A percentile compares a stretch with the other conserved stretches of the same genome.
These are phyloP conservation scores for Eucalyptus rudis DNA, from an alignment of 345 rosid species.

Conservation along the genomic window DNA sequence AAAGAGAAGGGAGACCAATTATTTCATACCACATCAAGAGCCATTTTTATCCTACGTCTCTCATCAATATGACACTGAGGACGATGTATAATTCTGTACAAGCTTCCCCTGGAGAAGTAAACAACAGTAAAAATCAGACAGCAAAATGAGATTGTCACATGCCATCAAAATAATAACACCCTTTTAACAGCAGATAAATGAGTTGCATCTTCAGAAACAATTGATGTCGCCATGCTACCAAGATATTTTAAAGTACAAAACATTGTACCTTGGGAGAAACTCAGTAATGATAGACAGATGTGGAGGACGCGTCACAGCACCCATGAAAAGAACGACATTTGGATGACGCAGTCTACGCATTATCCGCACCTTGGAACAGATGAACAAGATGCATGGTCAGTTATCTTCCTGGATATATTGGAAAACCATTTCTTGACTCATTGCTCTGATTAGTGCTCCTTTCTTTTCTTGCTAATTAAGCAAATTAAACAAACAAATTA, in stretches of 20 bases:
- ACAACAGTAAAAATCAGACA: not conserved
- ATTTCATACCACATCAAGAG: conserved; percentile 90
- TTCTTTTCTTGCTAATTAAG: not conserved
- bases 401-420: not conserved
- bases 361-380: conserved; percentile 65
- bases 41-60: conserved; percentile 92
- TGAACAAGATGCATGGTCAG: not conserved
- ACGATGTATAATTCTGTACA: conserved; percentile 86
- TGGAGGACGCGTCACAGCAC: conserved; percentile 99
- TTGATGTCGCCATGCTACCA: not conserved
- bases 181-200: not conserved
- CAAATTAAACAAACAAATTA: not conserved
- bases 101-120: conserved; percentile 70
- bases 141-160: not conserved
- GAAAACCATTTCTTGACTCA: not conserved
- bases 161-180: not conserved
- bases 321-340: conserved; percentile 94
- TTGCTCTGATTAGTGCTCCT: not conserved
- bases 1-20: not conserved
- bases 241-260: not conserved
- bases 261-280: conserved; percentile 82
- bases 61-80: conserved; percentile 91
- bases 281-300: conserved; percentile 91
- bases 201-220: not conserved
- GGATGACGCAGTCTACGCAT: conserved; percentile 99